Percentiles rank a stretch among this genome's conserved stretches.
Evolutionary conservation across 768 basidiomycete genomes (phyloP).

Genomic region (Xerocomus potaroensis): DNA sequence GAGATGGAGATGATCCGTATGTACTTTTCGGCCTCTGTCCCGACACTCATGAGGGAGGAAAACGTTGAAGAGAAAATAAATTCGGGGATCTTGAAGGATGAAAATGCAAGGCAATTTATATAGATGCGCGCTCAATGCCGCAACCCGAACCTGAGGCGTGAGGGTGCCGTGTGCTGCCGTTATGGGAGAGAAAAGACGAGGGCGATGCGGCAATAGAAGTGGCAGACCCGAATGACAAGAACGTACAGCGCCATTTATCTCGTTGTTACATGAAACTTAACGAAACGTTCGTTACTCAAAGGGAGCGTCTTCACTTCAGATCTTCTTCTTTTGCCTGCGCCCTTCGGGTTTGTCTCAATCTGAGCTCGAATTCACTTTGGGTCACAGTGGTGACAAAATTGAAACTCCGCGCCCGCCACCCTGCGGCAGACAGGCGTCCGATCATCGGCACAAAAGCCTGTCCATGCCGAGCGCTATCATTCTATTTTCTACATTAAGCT

Average conservation of each 20-base stretch:
- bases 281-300: neutral
- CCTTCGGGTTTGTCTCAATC: neutral
- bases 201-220: neutral
- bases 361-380: neutral
- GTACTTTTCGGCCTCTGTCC: slow-evolving; percentile 27
- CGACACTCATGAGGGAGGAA: slow-evolving; percentile 13
- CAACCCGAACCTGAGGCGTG: neutral
- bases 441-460: neutral
- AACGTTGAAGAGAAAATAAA: neutral
- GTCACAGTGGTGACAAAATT: neutral
- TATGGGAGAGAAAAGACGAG: neutral
- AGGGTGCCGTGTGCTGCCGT: slow-evolving; percentile 16
- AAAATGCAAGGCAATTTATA: slow-evolving; percentile 18
- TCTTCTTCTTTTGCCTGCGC: neutral
- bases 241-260: neutral
- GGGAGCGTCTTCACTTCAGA: neutral
- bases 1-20: slow-evolving; percentile 35
- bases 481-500: neutral
- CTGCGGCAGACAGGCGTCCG: neutral
- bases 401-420: neutral
- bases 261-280: slow-evolving; percentile 8
- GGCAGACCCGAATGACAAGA: slow-evolving; percentile 3
- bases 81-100: neutral
- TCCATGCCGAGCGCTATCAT: neutral
- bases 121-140: neutral